These are phyloP conservation scores for Cercis canadensis DNA, from an alignment of 306 rosid species.

Conservation along the genomic window DNA sequence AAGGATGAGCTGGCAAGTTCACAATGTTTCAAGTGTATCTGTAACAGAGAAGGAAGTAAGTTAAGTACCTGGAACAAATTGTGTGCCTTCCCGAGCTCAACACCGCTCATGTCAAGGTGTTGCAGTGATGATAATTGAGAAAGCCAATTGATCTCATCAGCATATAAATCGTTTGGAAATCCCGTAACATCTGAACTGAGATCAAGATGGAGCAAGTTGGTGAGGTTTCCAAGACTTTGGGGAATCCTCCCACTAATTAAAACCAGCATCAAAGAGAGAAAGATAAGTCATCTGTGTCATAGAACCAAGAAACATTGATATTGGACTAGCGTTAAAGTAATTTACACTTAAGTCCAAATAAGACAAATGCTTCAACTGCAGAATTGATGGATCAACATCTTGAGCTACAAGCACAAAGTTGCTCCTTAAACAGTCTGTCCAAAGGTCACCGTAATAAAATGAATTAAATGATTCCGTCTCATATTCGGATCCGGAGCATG, in stretches of 20 bases:
- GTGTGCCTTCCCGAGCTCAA: background rate
- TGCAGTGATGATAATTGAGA: background rate
- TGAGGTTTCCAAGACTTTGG: background rate
- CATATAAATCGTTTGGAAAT: background rate
- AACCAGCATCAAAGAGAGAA: background rate
- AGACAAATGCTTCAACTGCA: background rate
- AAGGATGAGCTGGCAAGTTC: too few relatives aligned
- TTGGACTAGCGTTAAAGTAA: background rate
- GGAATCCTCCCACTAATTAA: background rate
- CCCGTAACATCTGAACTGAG: too few relatives aligned
- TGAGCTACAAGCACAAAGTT: background rate
- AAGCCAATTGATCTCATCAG: background rate
- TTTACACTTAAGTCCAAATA: background rate
- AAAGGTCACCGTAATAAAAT: too few relatives aligned
- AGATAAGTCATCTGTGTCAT: background rate
- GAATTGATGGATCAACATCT: background rate
- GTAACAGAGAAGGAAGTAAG: background rate
- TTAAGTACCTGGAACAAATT: background rate
- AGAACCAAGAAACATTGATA: background rate
- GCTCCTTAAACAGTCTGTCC: too few relatives aligned
- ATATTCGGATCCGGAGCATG: too few relatives aligned
- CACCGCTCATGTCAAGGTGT: background rate
- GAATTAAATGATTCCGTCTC: too few relatives aligned
- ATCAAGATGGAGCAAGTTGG: slow-evolving; percentile 7
- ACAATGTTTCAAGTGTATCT: too few relatives aligned